Percentiles rank a stretch among this genome's conserved stretches.
phyloP scores from a whole-genome alignment of 768 basidiomycete species.

The Macrolepiota albuminosa region DNA sequence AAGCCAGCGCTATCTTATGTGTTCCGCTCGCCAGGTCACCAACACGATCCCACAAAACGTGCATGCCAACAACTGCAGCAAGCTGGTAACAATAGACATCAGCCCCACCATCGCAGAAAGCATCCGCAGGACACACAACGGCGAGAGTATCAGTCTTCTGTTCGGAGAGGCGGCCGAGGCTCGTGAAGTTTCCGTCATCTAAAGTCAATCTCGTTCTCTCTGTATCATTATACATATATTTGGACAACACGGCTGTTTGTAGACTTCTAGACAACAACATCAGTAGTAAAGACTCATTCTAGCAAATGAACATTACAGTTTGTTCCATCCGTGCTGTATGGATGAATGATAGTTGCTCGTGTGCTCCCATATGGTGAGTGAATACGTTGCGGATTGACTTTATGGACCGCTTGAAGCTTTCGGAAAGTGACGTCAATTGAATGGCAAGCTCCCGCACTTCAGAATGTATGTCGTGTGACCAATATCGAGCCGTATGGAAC shows the following conservation, averaged over 20 bases:
- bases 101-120: conserved; percentile 92
- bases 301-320: conserved; percentile 1
- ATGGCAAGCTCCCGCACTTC: background rate
- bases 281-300: background rate
- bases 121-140: conserved; percentile 91
- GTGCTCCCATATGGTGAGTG: too few relatives aligned
- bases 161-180: conserved; percentile 80
- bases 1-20: conserved; percentile 4
- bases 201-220: conserved; percentile 7
- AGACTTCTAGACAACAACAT: conserved; percentile 15
- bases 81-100: conserved; percentile 87
- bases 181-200: conserved; percentile 34
- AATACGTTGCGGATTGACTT: background rate
- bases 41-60: conserved; percentile 89
- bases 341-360: background rate
- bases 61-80: conserved; percentile 58
- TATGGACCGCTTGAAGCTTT: background rate
- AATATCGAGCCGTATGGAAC: background rate
- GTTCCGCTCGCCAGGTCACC: conserved; percentile 60
- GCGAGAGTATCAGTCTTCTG: conserved; percentile 85
- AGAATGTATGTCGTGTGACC: background rate
- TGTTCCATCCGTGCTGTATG: background rate
- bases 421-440: background rate
- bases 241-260: conserved; percentile 4
- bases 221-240: conserved; percentile 16